Conservation (phyloP, 306 rosid species). For the Rosa multiflora region DNA sequence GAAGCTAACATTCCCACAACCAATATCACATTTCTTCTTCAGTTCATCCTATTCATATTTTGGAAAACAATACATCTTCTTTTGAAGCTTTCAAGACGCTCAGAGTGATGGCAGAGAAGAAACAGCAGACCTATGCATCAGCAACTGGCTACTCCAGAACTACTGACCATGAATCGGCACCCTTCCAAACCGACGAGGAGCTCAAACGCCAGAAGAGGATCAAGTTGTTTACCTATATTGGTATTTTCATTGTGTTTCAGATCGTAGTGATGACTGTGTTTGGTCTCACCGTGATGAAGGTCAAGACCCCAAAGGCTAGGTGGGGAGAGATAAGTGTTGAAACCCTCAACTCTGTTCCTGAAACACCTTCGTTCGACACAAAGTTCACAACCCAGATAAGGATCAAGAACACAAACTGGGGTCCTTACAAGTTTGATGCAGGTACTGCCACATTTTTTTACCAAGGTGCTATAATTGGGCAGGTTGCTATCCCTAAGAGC, state of each 20-base stretch:
- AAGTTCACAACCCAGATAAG: conserved; percentile 4
- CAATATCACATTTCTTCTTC: background rate
- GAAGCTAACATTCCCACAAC: background rate
- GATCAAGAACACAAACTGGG: conserved; percentile 17
- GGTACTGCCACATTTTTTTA: background rate
- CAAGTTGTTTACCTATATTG: background rate
- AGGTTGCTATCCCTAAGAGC: background rate
- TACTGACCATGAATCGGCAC: background rate
- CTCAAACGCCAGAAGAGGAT: background rate
- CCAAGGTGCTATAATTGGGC: background rate
- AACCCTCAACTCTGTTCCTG: background rate
- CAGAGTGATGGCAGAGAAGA: conserved; percentile 4
- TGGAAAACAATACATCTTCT: background rate
- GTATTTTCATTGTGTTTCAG: background rate
- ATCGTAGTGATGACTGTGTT: background rate
- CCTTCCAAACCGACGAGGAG: background rate
- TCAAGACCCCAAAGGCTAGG: background rate
- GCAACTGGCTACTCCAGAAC: background rate
- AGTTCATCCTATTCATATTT: background rate
- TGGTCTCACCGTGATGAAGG: conserved; percentile 6
- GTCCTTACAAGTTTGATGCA: conserved; percentile 9
- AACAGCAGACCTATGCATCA: background rate
- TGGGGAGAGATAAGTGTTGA: background rate
- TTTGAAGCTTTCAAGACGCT: background rate
- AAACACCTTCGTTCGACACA: conserved; percentile 5